phyloP scores from a whole-genome alignment of 495 filamentous ascomycete genomes.

The Penicilliopsis zonata region DNA sequence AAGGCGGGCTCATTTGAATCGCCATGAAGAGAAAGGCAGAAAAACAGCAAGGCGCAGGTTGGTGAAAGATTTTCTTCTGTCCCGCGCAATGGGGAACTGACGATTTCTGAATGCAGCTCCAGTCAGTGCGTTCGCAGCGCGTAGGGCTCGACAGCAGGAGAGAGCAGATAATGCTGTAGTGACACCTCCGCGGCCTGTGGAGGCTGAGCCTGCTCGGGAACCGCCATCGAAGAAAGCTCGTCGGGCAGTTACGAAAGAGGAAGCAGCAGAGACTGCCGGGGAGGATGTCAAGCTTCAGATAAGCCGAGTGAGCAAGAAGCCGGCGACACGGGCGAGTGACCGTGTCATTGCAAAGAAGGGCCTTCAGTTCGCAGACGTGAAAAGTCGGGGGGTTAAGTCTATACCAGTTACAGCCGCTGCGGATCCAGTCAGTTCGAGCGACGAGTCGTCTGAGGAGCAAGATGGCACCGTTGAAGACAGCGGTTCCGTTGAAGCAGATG shows the following conservation, averaged over 20 bases:
- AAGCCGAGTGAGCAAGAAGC: conserved; percentile 8
- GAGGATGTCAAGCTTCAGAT: conserved; percentile 7
- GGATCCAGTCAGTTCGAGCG: conserved; percentile 4
- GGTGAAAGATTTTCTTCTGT: not conserved
- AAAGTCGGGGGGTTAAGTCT: not conserved
- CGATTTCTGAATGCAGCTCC: too few species aligned
- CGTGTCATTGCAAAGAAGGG: too few species aligned
- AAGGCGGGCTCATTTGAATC: not conserved
- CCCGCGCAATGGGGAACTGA: too few species aligned
- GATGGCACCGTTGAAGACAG: conserved; percentile 8
- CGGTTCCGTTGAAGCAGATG: conserved; percentile 12
- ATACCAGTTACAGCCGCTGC: conserved; percentile 1
- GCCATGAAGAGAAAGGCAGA: conserved; percentile 35
- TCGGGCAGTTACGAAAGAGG: conserved; percentile 14
- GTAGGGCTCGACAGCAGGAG: conserved; percentile 34
- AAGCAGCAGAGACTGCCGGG: conserved; percentile 1
- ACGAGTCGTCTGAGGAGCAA: conserved; percentile 10
- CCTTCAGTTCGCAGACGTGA: too few species aligned
- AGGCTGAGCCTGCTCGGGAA: conserved; percentile 11
- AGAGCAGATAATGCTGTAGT: conserved; percentile 9
- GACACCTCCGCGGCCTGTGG: conserved; percentile 7
- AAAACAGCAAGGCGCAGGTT: conserved; percentile 27
- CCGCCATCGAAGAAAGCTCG: conserved; percentile 27
- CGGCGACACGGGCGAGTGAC: conserved; percentile 2
- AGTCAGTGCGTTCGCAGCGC: conserved; percentile 35